Percentiles rank a stretch among this genome's conserved stretches.
Evolutionary conservation across 169 alveolate species (phyloP).

Genomic region (Cryptosporidium meleagridis): DNA sequence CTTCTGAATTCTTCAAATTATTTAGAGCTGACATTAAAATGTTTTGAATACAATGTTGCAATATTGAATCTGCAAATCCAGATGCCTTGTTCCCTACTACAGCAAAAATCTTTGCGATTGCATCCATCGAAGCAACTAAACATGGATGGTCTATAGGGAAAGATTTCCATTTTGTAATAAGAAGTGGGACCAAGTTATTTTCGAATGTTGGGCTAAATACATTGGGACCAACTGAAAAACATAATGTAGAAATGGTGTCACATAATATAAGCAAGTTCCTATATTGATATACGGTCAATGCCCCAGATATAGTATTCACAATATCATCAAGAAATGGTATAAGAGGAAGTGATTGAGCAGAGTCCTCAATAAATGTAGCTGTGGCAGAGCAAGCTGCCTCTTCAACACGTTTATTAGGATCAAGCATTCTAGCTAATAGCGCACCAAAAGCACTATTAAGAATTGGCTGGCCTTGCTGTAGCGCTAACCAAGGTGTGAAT

Average conservation of each 20-base stretch:
- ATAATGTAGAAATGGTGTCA: conserved; percentile 25
- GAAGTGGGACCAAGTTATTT: conserved; percentile 43
- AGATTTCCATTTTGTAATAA: conserved; percentile 59
- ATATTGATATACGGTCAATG: conserved; percentile 84
- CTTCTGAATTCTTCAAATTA: conserved; percentile 6
- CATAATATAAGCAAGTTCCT: conserved; percentile 75
- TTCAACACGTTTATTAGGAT: conserved; percentile 91
- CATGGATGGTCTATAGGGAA: conserved; percentile 66
- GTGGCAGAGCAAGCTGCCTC: conserved; percentile 94
- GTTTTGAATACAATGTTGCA: conserved; percentile 57
- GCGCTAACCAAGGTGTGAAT: conserved; percentile 86
- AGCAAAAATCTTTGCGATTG: conserved; percentile 48
- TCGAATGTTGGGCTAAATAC: conserved; percentile 41
- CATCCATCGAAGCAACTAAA: conserved; percentile 60
- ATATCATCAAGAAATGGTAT: conserved; percentile 82
- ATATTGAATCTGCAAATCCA: conserved; percentile 4
- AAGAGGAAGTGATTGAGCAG: conserved; percentile 77
- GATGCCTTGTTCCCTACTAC: conserved; percentile 11
- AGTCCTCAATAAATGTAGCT: conserved; percentile 89
- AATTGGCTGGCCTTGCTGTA: conserved; percentile 76
- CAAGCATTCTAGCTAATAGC: conserved; percentile 84
- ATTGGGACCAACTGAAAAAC: conserved; percentile 18
- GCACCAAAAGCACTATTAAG: conserved; percentile 76
- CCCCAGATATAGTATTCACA: conserved; percentile 81
- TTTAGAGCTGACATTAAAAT: conserved; percentile 10